Evolutionary conservation across 2,329 filamentous ascomycete species (phyloP), one percentile per base, ranked within the genome.

Genomic region (Cryoendolithus antarcticus): DNA sequence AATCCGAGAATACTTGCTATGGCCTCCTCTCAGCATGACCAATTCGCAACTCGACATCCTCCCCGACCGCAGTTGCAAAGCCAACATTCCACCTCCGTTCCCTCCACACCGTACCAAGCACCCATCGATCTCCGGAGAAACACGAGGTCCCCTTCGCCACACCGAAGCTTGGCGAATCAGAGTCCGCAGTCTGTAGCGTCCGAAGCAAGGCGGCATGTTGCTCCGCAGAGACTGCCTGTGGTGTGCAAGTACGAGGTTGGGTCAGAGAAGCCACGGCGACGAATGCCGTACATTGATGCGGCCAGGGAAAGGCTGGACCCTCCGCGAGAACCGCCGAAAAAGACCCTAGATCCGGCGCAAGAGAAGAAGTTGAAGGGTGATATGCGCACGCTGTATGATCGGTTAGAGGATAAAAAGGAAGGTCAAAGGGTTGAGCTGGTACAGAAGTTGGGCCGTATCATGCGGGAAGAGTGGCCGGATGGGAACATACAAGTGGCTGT

Each of bases 161-260:
- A 75, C 50, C 77, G 68, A 39, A 66, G 79, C 38, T 70, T 76
- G 35, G 77, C 76, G 48, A 85, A 79, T 60, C 84, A 88, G 50
- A 95, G 89, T 9, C 91, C 89, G 30, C 80, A 83, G 43, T 95
- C 89, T 3, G 84, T 83, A 11, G 88, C 89, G 53, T 93, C 86
- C 34, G 89, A 95, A 62, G 83, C 85, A 15, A 76, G 77, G 15
- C 70, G 71, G 7, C 67, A 67, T 21, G 58, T 66, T 48, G 30
- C 35, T 30, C 30, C 35, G 6, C 35, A 34, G 34, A 21, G 19
- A 21, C 30, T 19, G 9, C 48, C 52, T 68, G 73, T 43, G 72
- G 76, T 52, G 29, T 98, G 91, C 66, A 84, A 81, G 56, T 95
- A 83, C 63, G 91, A 98, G 67, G 93, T 85, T 9, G 82, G 81